These are phyloP conservation scores for Aleurites moluccanus DNA, from an alignment of 441 rosid species.

Conservation along the genomic window DNA sequence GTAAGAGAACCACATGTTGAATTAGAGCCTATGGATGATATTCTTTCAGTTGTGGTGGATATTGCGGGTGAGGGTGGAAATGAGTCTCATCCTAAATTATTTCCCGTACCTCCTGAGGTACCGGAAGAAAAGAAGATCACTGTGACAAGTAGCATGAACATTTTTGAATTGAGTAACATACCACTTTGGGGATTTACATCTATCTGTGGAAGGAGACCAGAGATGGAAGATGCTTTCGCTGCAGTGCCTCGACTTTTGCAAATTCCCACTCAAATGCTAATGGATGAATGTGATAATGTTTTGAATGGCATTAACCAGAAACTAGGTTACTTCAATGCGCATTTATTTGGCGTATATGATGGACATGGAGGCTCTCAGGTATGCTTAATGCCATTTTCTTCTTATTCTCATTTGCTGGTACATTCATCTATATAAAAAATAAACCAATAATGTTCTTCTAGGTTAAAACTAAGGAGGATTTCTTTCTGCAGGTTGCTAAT, in stretches of 20 bases:
- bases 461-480: not conserved
- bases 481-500: slow-evolving; percentile 57
- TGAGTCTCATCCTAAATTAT: slow-evolving; percentile 26
- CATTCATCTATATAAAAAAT: not conserved
- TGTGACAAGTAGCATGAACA: slow-evolving; percentile 35
- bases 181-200: slow-evolving; percentile 81
- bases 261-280: slow-evolving; percentile 60
- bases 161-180: slow-evolving; percentile 47
- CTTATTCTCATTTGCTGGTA: not conserved
- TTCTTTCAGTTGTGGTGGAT: slow-evolving; percentile 9
- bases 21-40: slow-evolving; percentile 20
- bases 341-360: slow-evolving; percentile 82
- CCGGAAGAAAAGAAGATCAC: slow-evolving; percentile 36
- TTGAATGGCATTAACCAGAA: slow-evolving; percentile 45
- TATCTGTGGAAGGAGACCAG: slow-evolving; percentile 73
- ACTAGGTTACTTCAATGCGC: slow-evolving; percentile 47
- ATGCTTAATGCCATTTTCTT: slow-evolving; percentile 22
- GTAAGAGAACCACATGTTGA: slow-evolving; percentile 21
- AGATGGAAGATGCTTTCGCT: slow-evolving; percentile 83
- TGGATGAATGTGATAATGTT: slow-evolving; percentile 31
- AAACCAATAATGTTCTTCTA: not conserved
- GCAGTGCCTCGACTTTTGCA: slow-evolving; percentile 51
- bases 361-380: slow-evolving; percentile 92
- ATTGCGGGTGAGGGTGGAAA: slow-evolving; percentile 18
- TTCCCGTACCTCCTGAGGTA: slow-evolving; percentile 23